Base-by-base conservation (phyloP, 768 basidiomycete species). In the Pleurotus eryngii region DNA sequence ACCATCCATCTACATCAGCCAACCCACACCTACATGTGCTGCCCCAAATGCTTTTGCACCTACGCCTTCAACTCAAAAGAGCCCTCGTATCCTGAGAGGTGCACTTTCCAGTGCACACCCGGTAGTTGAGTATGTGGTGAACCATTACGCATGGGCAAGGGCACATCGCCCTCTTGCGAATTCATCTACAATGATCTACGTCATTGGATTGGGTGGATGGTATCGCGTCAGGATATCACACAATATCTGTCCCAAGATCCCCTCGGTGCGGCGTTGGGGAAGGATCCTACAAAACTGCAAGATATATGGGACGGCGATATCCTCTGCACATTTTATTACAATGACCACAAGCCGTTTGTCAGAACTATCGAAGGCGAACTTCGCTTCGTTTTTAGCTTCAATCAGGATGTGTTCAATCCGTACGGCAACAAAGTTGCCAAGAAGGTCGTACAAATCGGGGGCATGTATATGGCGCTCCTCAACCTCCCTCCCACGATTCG, bases 341-440 rank as follows among this genome's bases (percentile, higher is more conserved):
- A 57, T 14, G 67, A 74, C 48, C 61, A 65, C 40, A 45, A 64
- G 18, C 69, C 60, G 22, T 65, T 72, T 59, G 35, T 59, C 14
- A 4, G 20, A 61, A 26, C 59, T 66, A 17, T 67, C 67, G 55
- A 59, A 68, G 48, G 57, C 62, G 26, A 55, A 64, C 46, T 67
- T 24, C 46, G 64, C 35, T 50, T 64, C 12, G 59, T 63, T 4
- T 70, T 68, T 46, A 60, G 58, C 3, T 53, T 72, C 0, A 61
- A 69, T 18, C 12, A 70, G 11, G 65, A 72, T 49, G 68, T 67
- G 42, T 72, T 74, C 60, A 68, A 71, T 45, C 53, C 65, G 1
- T 46, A 71, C 40, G 66, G 65, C 17, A 64, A 62, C 38, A 55
- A 9, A 17, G 60, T 63, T n/a, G 46, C 46, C 17, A 64, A 66